A percentile compares a stretch with the other conserved stretches of the same genome.
Conservation (phyloP, 1,284 basidiomycete species). For the Butyriboletus appendiculatus region DNA sequence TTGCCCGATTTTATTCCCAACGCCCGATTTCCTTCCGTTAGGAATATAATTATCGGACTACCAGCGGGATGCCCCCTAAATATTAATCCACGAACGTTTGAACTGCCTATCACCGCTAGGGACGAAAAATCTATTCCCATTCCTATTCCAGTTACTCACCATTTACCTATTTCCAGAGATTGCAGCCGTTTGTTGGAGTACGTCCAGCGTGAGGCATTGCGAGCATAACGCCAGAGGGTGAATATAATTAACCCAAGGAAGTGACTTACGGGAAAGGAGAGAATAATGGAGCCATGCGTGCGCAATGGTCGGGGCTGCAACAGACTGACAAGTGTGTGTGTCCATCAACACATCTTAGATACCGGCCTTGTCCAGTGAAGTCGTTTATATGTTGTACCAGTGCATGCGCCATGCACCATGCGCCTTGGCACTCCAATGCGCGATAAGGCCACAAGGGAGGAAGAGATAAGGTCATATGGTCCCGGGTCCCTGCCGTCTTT, state of each 20-base stretch:
- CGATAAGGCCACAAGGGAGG: slow-evolving; percentile 2
- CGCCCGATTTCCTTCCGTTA: not conserved
- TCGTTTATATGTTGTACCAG: not conserved
- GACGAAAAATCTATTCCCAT: slow-evolving; percentile 10
- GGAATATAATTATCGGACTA: not conserved
- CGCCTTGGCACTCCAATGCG: not conserved
- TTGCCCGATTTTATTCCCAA: not conserved
- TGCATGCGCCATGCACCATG: not conserved
- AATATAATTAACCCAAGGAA: slow-evolving; percentile 16
- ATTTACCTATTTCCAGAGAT: slow-evolving; percentile 12
- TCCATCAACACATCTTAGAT: slow-evolving; percentile 5
- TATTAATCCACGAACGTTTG: not conserved
- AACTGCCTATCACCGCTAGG: slow-evolving; percentile 13
- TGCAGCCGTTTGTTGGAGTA: slow-evolving; percentile 1
- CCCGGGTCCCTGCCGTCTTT: not conserved
- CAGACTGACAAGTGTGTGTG: slow-evolving; percentile 6
- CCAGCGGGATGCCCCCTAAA: not conserved
- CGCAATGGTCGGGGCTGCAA: slow-evolving; percentile 4
- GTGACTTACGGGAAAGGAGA: not conserved
- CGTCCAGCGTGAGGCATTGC: not conserved
- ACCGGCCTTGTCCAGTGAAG: not conserved
- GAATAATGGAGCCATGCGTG: slow-evolving; percentile 9
- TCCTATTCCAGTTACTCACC: slow-evolving; percentile 1
- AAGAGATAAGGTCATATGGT: slow-evolving; percentile 10
- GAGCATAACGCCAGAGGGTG: not conserved